These are phyloP conservation scores for Populus simonii DNA, from an alignment of 345 rosid genomes.

Conservation along the genomic window DNA sequence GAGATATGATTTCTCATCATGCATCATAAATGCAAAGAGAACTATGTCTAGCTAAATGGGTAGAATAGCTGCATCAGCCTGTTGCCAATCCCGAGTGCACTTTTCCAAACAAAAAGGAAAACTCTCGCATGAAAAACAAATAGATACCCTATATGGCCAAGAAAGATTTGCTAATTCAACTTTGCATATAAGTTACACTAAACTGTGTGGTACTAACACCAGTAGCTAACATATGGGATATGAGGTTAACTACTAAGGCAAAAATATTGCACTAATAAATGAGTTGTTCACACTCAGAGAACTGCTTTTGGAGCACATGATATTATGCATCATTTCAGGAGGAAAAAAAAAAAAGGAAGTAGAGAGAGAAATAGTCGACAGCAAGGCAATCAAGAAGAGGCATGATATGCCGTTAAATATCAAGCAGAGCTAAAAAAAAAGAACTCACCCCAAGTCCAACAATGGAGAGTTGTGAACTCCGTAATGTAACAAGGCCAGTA, in stretches of 20 bases:
- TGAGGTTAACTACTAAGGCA: background rate
- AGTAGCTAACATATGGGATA: background rate
- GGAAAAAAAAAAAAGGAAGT: background rate
- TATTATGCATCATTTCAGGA: background rate
- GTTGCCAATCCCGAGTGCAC: background rate
- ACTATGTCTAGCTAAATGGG: background rate
- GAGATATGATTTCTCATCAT: background rate
- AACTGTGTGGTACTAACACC: background rate
- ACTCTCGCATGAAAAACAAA: background rate
- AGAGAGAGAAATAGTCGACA: background rate
- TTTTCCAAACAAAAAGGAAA: background rate
- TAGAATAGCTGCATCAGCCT: background rate
- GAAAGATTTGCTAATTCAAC: background rate
- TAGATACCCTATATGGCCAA: background rate
- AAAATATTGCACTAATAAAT: background rate
- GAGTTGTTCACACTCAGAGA: background rate
- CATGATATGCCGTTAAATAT: background rate
- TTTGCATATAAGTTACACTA: background rate
- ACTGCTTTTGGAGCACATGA: background rate
- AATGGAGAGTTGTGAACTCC: constrained; percentile 22
- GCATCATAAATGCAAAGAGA: background rate
- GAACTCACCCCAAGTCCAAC: constrained; percentile 28
- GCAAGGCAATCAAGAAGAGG: background rate
- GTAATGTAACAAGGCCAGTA: constrained; percentile 20
- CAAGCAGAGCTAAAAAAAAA: background rate